Evolutionary conservation across 2,329 filamentous ascomycete genomes (phyloP), one percentile per base, ranked within the genome.

Genomic region (Diplocarpon mali): DNA sequence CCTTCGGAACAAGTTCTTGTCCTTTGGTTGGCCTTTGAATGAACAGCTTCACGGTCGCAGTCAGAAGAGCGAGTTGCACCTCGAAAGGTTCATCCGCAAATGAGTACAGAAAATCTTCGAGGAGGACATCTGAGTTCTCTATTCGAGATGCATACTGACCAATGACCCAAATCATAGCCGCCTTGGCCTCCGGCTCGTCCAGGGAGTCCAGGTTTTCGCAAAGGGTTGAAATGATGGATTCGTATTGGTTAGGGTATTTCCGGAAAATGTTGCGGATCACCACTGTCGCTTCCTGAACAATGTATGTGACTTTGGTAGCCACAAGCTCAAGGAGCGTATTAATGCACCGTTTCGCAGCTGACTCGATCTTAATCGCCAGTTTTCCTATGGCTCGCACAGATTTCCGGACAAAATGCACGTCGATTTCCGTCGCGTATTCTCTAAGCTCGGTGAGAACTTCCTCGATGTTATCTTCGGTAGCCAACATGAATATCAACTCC

Each of bases 211-310:
- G 77, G 58, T 98, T 90, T 62, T 95, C 88, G 66, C 93, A 96
- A 0, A 98, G 73, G 1, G 89, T 93, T 40, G 85, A 83, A 60
- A 98, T 98, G 64, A 98, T 96, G 49, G 85, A 90, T 65, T 98
- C 92, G 65, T 98, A 98, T 63, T 95, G 87, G 62, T 98, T 95
- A 8, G 92, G 92, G 60, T 98, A 98, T 67, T 96, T 96, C 56
- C 92, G 83, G 75, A 98, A 98, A 59, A 98, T 98, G 64, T 98
- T 98, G 54, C 88, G 84, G 61, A 98, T 98, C 20, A 98, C 92
- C 5, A 98, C 92, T 0, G 92, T 98, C 13, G 92, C 92, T 69
- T 98, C 92, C 66, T 98, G 92, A 1, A 98, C 92, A 54, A 98
- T 98, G 61, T 98, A 98, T 0, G 89, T 93, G 44, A 98, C 83